phyloP scores from a whole-genome alignment of 768 basidiomycete genomes.

The Russula abietina region DNA sequence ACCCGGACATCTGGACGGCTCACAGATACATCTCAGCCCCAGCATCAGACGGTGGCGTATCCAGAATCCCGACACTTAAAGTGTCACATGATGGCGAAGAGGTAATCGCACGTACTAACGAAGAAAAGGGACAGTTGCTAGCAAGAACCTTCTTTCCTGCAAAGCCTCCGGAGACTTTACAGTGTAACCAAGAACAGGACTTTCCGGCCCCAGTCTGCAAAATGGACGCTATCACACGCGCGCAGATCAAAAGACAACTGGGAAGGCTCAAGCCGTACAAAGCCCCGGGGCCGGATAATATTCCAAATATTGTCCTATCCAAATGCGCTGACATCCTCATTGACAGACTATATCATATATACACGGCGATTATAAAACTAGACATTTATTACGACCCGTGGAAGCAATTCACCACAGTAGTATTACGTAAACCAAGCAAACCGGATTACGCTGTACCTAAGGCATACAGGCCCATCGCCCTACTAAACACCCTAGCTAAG shows the following conservation, averaged over 20 bases:
- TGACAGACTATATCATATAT: background rate
- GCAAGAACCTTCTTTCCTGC: background rate
- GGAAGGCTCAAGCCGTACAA: background rate
- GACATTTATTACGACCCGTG: background rate
- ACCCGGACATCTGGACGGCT: background rate
- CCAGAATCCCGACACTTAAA: background rate
- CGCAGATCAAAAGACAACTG: background rate
- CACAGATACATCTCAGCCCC: background rate
- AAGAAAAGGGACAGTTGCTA: background rate
- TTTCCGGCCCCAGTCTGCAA: too few species aligned
- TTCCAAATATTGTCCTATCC: background rate
- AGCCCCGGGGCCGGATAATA: background rate
- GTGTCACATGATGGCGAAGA: too few species aligned
- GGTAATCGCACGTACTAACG: too few species aligned
- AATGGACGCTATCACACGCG: background rate
- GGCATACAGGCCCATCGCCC: background rate
- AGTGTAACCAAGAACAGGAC: too few species aligned
- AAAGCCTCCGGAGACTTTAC: too few species aligned
- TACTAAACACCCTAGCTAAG: background rate
- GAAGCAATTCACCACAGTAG: background rate
- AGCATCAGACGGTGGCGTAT: too few species aligned
- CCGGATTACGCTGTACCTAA: background rate
- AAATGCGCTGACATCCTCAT: background rate
- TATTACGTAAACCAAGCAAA: conserved; percentile 22
- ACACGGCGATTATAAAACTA: background rate